Evolutionary conservation across 495 filamentous ascomycete species (phyloP).

Genomic region (Xylaria telfairii): DNA sequence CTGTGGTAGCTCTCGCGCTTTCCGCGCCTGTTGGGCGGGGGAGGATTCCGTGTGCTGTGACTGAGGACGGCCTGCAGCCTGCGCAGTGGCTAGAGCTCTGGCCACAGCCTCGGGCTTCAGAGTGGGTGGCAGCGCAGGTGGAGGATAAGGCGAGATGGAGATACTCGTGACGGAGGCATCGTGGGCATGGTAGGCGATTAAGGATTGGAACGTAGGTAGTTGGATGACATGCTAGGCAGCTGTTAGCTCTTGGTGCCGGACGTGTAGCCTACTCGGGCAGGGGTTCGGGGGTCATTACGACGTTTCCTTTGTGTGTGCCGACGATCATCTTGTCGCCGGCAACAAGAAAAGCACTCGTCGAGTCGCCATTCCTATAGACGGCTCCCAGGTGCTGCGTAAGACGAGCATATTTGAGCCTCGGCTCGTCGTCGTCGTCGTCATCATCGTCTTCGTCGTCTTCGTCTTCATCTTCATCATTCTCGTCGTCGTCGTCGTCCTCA

Average conservation of each 20-base stretch:
- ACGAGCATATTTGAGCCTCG: conserved; percentile 87
- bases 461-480: conserved; percentile 60
- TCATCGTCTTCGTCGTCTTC: conserved; percentile 73
- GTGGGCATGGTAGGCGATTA: conserved; percentile 89
- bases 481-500: conserved; percentile 63
- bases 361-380: conserved; percentile 93
- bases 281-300: conserved; percentile 66
- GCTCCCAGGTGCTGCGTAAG: conserved; percentile 78
- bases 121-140: conserved; percentile 63
- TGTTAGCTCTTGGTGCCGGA: conserved; percentile 6
- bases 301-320: conserved; percentile 96
- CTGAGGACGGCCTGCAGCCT: conserved; percentile 48
- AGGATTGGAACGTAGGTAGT: conserved; percentile 75
- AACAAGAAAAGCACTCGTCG: conserved; percentile 86
- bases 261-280: not conserved
- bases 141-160: conserved; percentile 89
- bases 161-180: conserved; percentile 86
- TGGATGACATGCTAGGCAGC: conserved; percentile 77
- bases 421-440: conserved; percentile 94
- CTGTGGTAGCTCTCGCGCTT: conserved; percentile 51
- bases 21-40: conserved; percentile 51
- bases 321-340: conserved; percentile 97
- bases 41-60: conserved; percentile 59
- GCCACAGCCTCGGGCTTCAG: conserved; percentile 58
- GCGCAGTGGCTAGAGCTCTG: conserved; percentile 54